phyloP scores from a whole-genome alignment of 768 basidiomycete species.

The Naematelia aurantialba region DNA sequence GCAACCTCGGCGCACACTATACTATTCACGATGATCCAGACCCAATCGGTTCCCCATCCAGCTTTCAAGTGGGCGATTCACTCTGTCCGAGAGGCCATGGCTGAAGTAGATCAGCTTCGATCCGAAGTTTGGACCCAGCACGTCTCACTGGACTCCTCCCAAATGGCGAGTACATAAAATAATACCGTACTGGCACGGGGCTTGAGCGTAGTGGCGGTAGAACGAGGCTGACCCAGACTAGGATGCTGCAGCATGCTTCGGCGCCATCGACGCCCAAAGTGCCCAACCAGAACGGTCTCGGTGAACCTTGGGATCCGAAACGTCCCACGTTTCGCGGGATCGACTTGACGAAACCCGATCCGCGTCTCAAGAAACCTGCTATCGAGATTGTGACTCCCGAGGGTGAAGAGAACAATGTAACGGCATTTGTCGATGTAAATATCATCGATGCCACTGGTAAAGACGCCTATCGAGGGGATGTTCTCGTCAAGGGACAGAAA shows the following conservation, averaged over 20 bases:
- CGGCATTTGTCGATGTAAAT: slow-evolving; percentile 1
- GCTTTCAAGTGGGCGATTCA: background rate
- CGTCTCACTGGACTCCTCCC: background rate
- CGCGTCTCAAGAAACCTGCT: slow-evolving; percentile 1
- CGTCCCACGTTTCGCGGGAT: slow-evolving; percentile 2
- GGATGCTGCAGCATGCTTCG: background rate
- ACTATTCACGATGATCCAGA: background rate
- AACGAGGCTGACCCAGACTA: background rate
- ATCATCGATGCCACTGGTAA: slow-evolving; percentile 3
- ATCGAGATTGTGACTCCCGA: background rate
- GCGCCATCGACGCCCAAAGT: background rate
- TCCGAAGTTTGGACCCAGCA: background rate
- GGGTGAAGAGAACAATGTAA: background rate
- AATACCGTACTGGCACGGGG: no score
- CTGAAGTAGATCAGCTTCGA: background rate
- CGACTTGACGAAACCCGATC: slow-evolving; percentile 11
- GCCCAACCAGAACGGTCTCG: slow-evolving; percentile 2
- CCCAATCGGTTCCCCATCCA: background rate
- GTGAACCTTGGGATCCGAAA: slow-evolving; percentile 5
- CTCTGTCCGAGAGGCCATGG: background rate
- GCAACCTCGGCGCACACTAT: background rate
- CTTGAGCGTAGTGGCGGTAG: no score
- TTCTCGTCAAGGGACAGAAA: slow-evolving; percentile 4
- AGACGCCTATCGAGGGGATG: background rate
- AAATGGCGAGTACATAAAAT: background rate